Evolutionary conservation across 2,329 filamentous ascomycete species (phyloP).

Genomic region (Tolypocladium tundrense): DNA sequence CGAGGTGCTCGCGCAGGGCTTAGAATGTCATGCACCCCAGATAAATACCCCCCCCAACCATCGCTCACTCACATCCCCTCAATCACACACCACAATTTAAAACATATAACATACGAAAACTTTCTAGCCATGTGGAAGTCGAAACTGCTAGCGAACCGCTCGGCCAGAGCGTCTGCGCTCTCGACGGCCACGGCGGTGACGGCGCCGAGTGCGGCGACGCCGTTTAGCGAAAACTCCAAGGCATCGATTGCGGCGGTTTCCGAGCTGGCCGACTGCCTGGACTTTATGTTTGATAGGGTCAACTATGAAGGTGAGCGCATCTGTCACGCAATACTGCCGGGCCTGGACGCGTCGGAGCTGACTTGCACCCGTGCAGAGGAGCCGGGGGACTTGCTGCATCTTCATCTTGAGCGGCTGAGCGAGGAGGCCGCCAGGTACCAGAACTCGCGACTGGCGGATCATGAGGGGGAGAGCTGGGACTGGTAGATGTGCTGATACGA

Average conservation of each 20-base stretch:
- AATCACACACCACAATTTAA: background rate
- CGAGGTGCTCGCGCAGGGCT: background rate
- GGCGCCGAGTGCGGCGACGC: background rate
- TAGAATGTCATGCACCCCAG: background rate
- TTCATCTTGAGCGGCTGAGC: conserved; percentile 10
- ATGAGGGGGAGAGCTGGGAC: conserved; percentile 4
- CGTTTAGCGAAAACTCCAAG: conserved; percentile 10
- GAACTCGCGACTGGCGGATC: conserved; percentile 7
- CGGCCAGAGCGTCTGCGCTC: background rate
- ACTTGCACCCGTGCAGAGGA: conserved; percentile 5
- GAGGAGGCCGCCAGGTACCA: conserved; percentile 11
- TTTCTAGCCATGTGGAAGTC: background rate
- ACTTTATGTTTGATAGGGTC: conserved; percentile 12
- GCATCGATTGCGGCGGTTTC: conserved; percentile 11
- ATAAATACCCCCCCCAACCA: background rate
- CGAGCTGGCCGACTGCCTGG: conserved; percentile 9
- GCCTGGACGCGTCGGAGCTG: background rate
- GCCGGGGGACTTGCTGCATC: conserved; percentile 10
- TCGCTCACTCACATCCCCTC: background rate
- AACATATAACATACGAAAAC: background rate
- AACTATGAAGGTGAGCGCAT: conserved; percentile 8
- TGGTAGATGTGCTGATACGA: background rate
- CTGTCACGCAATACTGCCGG: background rate
- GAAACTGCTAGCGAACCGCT: background rate
- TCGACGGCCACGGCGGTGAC: background rate